A percentile compares a stretch with the other conserved stretches of the same genome.
These are phyloP conservation scores for Aspergillus persii DNA, from an alignment of 2,329 filamentous ascomycete species.

Conservation along the genomic window DNA sequence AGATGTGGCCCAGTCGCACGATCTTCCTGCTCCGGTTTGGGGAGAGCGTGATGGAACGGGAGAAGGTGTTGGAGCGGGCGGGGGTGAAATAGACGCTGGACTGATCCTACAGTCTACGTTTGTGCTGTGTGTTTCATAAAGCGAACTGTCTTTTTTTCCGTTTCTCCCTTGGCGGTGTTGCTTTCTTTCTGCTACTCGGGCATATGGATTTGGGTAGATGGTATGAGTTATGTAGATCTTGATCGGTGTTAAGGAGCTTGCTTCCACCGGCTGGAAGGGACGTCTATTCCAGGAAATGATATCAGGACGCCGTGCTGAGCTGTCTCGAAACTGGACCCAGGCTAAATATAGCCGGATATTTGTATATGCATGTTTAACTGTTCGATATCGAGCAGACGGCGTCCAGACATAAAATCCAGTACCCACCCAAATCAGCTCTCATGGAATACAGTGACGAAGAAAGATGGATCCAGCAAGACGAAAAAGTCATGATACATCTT, in stretches of 20 bases:
- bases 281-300: not conserved
- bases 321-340: not conserved
- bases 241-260: not conserved
- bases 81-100: constrained; percentile 41
- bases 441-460: constrained; percentile 10
- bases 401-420: not conserved
- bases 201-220: not conserved
- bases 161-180: not conserved
- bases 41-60: constrained; percentile 85
- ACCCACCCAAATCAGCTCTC: constrained; percentile 1
- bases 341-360: not conserved
- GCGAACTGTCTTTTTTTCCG: too few relatives aligned
- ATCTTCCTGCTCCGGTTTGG: constrained; percentile 94
- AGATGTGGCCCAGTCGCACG: constrained; percentile 95
- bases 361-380: constrained; percentile 1
- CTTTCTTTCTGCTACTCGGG: not conserved
- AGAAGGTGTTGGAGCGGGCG: constrained; percentile 71
- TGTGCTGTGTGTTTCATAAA: not conserved
- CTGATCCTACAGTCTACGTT: too few relatives aligned
- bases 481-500: constrained; percentile 2
- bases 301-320: not conserved
- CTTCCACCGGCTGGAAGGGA: not conserved
- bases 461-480: not conserved
- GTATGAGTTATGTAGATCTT: not conserved
- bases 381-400: not conserved